These are phyloP conservation scores for Schwanniomyces vanrijiae DNA, from an alignment of 805 yeast genomes.

Conservation along the genomic window DNA sequence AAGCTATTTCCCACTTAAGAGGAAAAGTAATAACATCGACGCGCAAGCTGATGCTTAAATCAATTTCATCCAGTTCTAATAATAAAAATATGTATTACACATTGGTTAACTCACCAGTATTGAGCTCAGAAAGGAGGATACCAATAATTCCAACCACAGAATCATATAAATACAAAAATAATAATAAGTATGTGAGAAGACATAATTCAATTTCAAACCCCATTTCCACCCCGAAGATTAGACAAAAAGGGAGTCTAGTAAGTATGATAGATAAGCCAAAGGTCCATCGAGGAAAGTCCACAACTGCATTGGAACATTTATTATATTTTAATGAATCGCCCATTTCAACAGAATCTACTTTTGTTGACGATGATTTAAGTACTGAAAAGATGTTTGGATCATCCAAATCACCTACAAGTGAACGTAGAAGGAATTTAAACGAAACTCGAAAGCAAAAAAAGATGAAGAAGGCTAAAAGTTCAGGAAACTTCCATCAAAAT, in stretches of 20 bases:
- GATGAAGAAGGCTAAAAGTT: slow-evolving; percentile 34
- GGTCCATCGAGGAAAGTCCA: slow-evolving; percentile 17
- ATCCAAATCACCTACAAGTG: slow-evolving; percentile 2
- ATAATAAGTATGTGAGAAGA: slow-evolving; percentile 17
- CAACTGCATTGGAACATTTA: slow-evolving; percentile 18
- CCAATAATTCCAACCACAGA: slow-evolving; percentile 7
- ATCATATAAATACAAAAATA: slow-evolving; percentile 9
- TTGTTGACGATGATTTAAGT: slow-evolving; percentile 12
- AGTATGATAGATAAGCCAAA: slow-evolving; percentile 9
- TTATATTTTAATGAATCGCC: slow-evolving; percentile 1
- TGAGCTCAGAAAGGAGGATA: slow-evolving; percentile 7
- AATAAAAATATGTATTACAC: slow-evolving; percentile 6
- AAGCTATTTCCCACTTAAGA: slow-evolving; percentile 66
- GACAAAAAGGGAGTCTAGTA: slow-evolving; percentile 13
- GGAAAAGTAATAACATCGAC: slow-evolving; percentile 52
- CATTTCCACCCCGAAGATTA: slow-evolving; percentile 1
- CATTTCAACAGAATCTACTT: slow-evolving; percentile 10
- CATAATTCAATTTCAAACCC: slow-evolving; percentile 19
- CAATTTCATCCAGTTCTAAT: neutral
- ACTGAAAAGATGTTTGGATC: neutral
- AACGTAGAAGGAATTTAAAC: neutral
- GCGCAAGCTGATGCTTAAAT: slow-evolving; percentile 1
- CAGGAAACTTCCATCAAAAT: slow-evolving; percentile 27
- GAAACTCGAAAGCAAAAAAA: slow-evolving; percentile 3
- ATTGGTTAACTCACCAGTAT: slow-evolving; percentile 22